A percentile compares a stretch with the other conserved stretches of the same genome.
phyloP scores from a whole-genome alignment of 495 filamentous ascomycete species.

The Xylaria venustula region DNA sequence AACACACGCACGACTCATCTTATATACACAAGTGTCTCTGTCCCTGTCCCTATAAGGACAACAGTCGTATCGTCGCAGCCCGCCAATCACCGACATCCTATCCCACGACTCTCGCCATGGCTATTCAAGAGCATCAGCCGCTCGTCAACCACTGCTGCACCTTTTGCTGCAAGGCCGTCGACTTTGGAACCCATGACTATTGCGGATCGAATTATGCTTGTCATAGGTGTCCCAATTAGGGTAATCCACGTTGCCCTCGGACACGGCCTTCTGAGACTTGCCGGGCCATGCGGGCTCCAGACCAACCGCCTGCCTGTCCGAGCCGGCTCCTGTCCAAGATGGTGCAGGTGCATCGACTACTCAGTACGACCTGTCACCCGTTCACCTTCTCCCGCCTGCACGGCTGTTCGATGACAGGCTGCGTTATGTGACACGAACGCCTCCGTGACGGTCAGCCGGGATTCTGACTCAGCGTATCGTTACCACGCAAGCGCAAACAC shows the following conservation, averaged over 20 bases:
- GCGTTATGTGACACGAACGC: not conserved
- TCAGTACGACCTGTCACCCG: conserved; percentile 4
- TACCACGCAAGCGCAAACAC: not conserved
- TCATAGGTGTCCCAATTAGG: conserved; percentile 45
- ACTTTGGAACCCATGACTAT: conserved; percentile 53
- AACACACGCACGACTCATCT: too few relatives aligned
- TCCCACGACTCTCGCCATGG: conserved; percentile 34
- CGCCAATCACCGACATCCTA: not conserved
- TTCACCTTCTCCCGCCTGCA: not conserved
- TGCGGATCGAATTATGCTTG: conserved; percentile 44
- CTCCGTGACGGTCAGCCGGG: conserved; percentile 1
- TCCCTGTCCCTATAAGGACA: not conserved
- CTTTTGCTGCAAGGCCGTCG: conserved; percentile 52
- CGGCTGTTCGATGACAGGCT: not conserved
- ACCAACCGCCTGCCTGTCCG: conserved; percentile 19
- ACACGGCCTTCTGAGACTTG: conserved; percentile 17
- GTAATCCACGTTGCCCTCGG: conserved; percentile 4
- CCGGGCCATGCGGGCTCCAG: conserved; percentile 1
- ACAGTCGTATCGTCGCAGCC: not conserved
- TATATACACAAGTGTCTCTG: not conserved
- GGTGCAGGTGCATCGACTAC: conserved; percentile 8
- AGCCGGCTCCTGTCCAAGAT: conserved; percentile 18
- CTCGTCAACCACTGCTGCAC: conserved; percentile 53
- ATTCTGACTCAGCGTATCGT: conserved; percentile 5
- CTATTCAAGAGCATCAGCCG: conserved; percentile 42